phyloP scores from a whole-genome alignment of 768 basidiomycete species.

The Lactifluus subvellereus region DNA sequence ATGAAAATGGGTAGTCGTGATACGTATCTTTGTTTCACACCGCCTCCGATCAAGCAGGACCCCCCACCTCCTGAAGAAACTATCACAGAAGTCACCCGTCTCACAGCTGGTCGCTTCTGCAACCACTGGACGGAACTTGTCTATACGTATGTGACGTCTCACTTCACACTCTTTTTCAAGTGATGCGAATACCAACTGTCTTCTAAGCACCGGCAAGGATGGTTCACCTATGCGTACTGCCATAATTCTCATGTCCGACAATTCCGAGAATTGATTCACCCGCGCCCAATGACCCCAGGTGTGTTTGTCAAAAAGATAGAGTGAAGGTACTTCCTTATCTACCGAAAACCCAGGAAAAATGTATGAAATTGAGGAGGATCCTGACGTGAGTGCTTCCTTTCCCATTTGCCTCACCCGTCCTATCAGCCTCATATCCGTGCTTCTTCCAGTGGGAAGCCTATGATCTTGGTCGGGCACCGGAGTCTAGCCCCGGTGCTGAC shows the following conservation, averaged over 20 bases:
- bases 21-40: constrained; percentile 75
- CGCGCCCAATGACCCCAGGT: constrained; percentile 63
- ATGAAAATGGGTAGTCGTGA: constrained; percentile 68
- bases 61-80: constrained; percentile 45
- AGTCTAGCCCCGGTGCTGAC: constrained; percentile 52
- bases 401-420: constrained; percentile 21
- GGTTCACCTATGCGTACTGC: constrained; percentile 98
- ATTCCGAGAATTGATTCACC: constrained; percentile 76
- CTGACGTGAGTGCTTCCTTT: constrained; percentile 49
- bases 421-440: constrained; percentile 23
- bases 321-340: not conserved
- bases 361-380: constrained; percentile 80
- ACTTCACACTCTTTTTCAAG: constrained; percentile 25
- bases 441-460: constrained; percentile 63
- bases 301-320: constrained; percentile 27
- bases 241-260: constrained; percentile 94
- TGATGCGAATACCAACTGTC: constrained; percentile 1
- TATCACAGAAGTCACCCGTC: constrained; percentile 56
- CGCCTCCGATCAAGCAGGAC: constrained; percentile 50
- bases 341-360: constrained; percentile 41
- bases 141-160: constrained; percentile 64
- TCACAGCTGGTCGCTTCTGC: constrained; percentile 77
- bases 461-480: constrained; percentile 67
- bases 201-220: constrained; percentile 74
- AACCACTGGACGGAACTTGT: constrained; percentile 73